Evolutionary conservation across 441 rosid species (phyloP).

Genomic region (Adansonia grandidieri): DNA sequence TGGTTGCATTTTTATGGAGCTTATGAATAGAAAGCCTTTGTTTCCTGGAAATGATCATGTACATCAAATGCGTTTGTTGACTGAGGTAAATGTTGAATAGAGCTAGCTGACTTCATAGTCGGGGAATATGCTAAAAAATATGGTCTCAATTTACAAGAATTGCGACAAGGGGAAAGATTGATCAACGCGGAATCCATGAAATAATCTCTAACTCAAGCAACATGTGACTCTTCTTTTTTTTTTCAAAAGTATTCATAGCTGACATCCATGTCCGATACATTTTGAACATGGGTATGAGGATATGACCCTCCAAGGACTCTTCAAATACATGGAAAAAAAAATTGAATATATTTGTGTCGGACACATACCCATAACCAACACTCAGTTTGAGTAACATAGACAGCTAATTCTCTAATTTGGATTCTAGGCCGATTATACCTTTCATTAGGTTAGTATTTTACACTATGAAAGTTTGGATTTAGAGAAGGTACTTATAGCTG

Average conservation of each 20-base stretch:
- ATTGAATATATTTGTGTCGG: too few species aligned
- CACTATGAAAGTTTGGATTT: neutral
- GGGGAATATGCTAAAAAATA: neutral
- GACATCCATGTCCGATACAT: too few species aligned
- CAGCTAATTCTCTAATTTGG: neutral
- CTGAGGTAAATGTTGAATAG: conserved; percentile 49
- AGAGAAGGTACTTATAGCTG: neutral
- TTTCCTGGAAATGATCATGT: conserved; percentile 87
- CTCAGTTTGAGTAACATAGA: too few species aligned
- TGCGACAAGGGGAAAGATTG: neutral
- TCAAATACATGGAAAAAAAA: too few species aligned
- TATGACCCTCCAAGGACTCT: too few species aligned
- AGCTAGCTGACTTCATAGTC: neutral
- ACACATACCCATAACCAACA: too few species aligned
- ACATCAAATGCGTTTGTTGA: conserved; percentile 80
- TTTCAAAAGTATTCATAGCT: too few species aligned
- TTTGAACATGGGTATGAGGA: too few species aligned
- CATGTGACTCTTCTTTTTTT: too few species aligned
- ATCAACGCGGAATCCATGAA: conserved; percentile 1
- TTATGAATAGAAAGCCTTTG: conserved; percentile 80
- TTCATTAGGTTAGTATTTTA: neutral
- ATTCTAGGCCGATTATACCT: neutral
- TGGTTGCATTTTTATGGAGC: conserved; percentile 89
- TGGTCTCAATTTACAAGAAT: neutral
- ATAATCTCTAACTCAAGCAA: neutral